Conservation (phyloP, 768 basidiomycete species). For the Fistulinella prunicolor region DNA sequence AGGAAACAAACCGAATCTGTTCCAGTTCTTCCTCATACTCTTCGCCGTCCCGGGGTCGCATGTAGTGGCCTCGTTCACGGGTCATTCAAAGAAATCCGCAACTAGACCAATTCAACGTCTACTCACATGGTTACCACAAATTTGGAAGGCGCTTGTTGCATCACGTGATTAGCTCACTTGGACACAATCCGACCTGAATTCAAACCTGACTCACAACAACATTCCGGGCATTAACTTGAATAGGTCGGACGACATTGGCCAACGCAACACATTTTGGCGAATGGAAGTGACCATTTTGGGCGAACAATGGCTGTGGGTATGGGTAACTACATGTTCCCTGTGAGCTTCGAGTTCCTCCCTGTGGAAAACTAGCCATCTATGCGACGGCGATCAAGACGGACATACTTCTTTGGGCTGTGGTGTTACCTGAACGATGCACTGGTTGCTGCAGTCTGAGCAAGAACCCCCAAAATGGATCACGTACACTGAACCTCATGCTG, state of each 20-base stretch:
- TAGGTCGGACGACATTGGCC: no score
- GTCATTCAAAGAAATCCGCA: slow-evolving; percentile 15
- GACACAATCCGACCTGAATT: neutral
- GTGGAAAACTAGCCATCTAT: slow-evolving; percentile 5
- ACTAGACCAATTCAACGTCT: neutral
- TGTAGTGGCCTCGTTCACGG: slow-evolving; percentile 21
- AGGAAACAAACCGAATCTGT: slow-evolving; percentile 51
- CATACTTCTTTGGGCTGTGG: slow-evolving; percentile 17
- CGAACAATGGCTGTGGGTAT: neutral
- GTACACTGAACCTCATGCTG: slow-evolving; percentile 1
- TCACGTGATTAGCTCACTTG: slow-evolving; percentile 26
- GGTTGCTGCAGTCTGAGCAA: neutral
- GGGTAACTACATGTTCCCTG: neutral
- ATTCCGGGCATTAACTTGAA: no score
- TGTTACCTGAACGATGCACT: slow-evolving; percentile 2
- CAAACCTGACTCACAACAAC: neutral
- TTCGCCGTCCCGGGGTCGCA: slow-evolving; percentile 28
- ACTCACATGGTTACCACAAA: neutral
- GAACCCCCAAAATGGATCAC: slow-evolving; percentile 5
- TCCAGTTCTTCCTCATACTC: slow-evolving; percentile 66
- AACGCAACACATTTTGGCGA: neutral
- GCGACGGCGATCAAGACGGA: slow-evolving; percentile 27
- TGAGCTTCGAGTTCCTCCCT: slow-evolving; percentile 5
- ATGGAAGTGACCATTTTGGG: neutral
- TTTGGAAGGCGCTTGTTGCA: neutral